A percentile compares a stretch with the other conserved stretches of the same genome.
Evolutionary conservation across 2,329 filamentous ascomycete species (phyloP).

Genomic region (Pestalotiopsis sp.): DNA sequence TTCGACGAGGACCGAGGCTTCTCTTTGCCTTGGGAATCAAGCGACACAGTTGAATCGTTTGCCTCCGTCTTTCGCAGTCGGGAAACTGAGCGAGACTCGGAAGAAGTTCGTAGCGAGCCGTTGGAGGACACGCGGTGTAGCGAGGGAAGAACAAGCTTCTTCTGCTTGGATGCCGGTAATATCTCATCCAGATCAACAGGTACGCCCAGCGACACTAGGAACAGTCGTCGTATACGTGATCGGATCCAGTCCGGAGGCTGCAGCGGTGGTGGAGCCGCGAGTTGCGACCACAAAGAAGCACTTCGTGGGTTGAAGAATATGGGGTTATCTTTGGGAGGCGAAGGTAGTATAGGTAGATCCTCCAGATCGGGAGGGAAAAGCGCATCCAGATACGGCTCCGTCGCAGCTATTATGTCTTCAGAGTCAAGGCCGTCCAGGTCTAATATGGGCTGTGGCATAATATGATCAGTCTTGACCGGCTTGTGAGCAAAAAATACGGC

Average conservation of each 20-base stretch:
- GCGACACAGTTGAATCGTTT: constrained; percentile 58
- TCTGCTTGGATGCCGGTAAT: constrained; percentile 93
- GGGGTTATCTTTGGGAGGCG: constrained; percentile 56
- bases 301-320: constrained; percentile 85
- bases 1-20: constrained; percentile 37
- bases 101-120: constrained; percentile 56
- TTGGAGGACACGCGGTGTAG: constrained; percentile 47
- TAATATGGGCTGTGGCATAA: constrained; percentile 58
- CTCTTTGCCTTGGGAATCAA: constrained; percentile 61
- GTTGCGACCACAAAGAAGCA: constrained; percentile 91
- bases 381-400: constrained; percentile 66
- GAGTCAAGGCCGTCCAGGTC: constrained; percentile 65
- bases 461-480: constrained; percentile 30
- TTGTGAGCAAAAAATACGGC: constrained; percentile 27
- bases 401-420: constrained; percentile 61
- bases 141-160: constrained; percentile 92
- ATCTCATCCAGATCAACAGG: constrained; percentile 98
- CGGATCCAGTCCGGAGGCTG: constrained; percentile 98
- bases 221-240: constrained; percentile 89
- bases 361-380: constrained; percentile 64
- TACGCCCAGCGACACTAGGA: constrained; percentile 92
- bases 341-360: constrained; percentile 51
- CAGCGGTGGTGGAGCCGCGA: constrained; percentile 90
- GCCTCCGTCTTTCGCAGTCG: constrained; percentile 47
- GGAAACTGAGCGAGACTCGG: constrained; percentile 52